These are phyloP conservation scores for Meira miltonrushii DNA, from an alignment of 1,284 basidiomycete genomes.

Conservation along the genomic window DNA sequence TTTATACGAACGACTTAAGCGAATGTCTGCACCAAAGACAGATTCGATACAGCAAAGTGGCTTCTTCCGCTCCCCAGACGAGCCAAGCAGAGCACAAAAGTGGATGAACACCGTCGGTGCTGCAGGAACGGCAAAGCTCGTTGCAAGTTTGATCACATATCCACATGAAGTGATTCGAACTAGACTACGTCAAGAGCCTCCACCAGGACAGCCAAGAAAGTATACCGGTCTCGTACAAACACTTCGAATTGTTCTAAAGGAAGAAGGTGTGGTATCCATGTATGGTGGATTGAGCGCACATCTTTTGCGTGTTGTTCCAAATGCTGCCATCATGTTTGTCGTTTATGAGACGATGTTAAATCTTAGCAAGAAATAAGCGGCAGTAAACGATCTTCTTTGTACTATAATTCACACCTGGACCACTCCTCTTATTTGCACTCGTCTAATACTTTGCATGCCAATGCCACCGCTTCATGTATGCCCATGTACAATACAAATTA, in stretches of 20 bases:
- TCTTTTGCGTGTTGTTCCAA: constrained; percentile 91
- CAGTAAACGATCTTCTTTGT: neutral
- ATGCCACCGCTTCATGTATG: no score
- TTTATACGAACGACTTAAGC: constrained; percentile 81
- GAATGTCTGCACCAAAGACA: constrained; percentile 16
- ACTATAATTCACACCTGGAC: no score
- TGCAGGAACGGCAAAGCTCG: constrained; percentile 86
- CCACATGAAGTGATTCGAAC: constrained; percentile 94
- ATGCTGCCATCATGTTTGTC: constrained; percentile 93
- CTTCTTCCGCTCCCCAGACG: no score
- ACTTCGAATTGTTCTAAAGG: constrained; percentile 73
- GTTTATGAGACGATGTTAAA: constrained; percentile 53
- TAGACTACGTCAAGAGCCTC: constrained; percentile 71
- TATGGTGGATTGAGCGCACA: constrained; percentile 93
- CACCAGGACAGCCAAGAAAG: constrained; percentile 61
- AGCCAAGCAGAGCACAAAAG: constrained; percentile 54
- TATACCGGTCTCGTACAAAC: constrained; percentile 86
- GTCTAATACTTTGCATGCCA: no score
- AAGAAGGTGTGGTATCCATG: constrained; percentile 78
- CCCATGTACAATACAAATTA: no score
- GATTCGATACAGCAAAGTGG: neutral
- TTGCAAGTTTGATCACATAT: constrained; percentile 89
- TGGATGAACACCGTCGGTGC: constrained; percentile 81
- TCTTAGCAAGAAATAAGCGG: constrained; percentile 20
- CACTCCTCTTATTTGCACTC: no score